phyloP scores from a whole-genome alignment of 257 asterid genomes.

The Echites panduratus region DNA sequence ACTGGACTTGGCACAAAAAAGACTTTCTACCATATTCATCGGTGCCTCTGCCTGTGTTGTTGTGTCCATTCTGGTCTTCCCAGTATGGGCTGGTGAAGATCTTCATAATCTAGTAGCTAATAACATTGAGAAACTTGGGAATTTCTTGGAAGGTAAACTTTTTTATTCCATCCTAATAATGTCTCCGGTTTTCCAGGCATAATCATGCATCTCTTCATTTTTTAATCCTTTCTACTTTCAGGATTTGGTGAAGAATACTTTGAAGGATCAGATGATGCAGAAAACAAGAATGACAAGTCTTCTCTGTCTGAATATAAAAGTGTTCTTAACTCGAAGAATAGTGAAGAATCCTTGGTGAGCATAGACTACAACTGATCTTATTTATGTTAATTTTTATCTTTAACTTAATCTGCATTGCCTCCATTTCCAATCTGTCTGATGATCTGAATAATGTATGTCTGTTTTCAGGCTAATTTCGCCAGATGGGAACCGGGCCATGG shows the following conservation, averaged over 20 bases:
- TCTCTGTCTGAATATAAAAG: constrained; percentile 30
- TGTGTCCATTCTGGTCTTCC: constrained; percentile 48
- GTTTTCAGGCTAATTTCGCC: constrained; percentile 65
- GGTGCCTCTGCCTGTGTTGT: constrained; percentile 57
- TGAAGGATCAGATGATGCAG: constrained; percentile 20
- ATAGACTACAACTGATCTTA: background rate
- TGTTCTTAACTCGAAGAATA: constrained; percentile 57
- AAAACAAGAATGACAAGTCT: constrained; percentile 15
- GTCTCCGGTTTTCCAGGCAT: background rate
- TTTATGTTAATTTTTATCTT: background rate
- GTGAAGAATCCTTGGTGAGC: constrained; percentile 63
- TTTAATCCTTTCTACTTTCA: constrained; percentile 5
- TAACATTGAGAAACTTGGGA: constrained; percentile 49
- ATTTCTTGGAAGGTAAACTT: constrained; percentile 48
- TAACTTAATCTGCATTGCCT: background rate
- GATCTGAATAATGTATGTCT: background rate
- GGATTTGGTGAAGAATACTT: constrained; percentile 49
- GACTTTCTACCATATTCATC: constrained; percentile 50
- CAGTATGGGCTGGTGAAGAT: constrained; percentile 85
- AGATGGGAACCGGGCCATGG: constrained; percentile 92
- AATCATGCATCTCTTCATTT: no score
- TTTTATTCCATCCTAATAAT: background rate
- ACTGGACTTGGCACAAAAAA: constrained; percentile 42
- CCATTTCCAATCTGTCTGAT: constrained; percentile 1
- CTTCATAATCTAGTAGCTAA: constrained; percentile 56